Conservation (phyloP, 2,329 filamentous ascomycete genomes). For the Sporothrix brasiliensis region DNA sequence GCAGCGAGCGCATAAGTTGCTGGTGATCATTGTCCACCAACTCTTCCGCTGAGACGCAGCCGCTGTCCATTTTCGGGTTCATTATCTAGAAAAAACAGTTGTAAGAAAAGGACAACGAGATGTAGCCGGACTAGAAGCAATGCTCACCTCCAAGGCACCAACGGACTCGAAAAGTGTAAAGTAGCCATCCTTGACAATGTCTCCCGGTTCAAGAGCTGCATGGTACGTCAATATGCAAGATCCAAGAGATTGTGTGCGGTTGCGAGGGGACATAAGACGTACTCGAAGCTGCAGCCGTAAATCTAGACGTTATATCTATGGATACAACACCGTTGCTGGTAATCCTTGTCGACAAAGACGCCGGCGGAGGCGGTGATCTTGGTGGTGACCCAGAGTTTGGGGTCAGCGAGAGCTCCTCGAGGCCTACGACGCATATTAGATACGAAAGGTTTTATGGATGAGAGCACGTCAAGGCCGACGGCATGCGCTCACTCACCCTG, state of each 20-base stretch:
- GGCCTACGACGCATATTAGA: slow-evolving; percentile 42
- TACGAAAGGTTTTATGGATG: neutral
- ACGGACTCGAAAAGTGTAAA: slow-evolving; percentile 96
- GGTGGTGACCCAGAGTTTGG: neutral
- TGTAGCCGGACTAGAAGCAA: slow-evolving; percentile 28
- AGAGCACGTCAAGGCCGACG: neutral
- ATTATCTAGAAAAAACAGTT: slow-evolving; percentile 69
- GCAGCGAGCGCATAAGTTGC: slow-evolving; percentile 67
- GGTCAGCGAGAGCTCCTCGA: slow-evolving; percentile 49
- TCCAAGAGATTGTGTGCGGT: neutral
- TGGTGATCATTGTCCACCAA: slow-evolving; percentile 79
- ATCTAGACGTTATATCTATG: slow-evolving; percentile 61
- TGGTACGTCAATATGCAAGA: neutral
- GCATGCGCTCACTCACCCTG: slow-evolving; percentile 14
- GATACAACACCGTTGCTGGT: slow-evolving; percentile 56
- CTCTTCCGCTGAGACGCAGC: slow-evolving; percentile 75
- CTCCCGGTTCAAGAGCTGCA: slow-evolving; percentile 73
- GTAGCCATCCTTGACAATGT: slow-evolving; percentile 88
- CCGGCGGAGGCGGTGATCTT: slow-evolving; percentile 47
- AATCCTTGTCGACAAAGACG: slow-evolving; percentile 39
- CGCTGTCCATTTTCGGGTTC: slow-evolving; percentile 99
- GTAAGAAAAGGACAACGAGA: neutral
- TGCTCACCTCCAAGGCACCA: slow-evolving; percentile 71
- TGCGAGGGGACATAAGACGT: slow-evolving; percentile 36
- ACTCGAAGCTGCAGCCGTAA: slow-evolving; percentile 58